phyloP scores from a whole-genome alignment of 306 rosid species.

The Gillenia trifoliata region DNA sequence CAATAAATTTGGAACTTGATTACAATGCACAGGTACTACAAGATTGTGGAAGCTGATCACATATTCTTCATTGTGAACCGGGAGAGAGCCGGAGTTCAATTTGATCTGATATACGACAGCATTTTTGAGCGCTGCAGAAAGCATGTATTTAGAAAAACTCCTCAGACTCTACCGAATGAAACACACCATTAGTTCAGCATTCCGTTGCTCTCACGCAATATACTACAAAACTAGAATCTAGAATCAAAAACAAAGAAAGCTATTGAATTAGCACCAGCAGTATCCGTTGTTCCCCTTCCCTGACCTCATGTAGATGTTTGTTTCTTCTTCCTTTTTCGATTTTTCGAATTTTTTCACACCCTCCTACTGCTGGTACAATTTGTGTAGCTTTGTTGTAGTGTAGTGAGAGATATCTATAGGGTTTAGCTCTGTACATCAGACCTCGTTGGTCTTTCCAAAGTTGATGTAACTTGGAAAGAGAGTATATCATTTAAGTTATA shows the following conservation, averaged over 20 bases:
- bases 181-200: constrained; percentile 37
- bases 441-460: not conserved
- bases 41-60: constrained; percentile 88
- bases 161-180: constrained; percentile 69
- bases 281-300: constrained; percentile 2
- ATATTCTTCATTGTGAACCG: constrained; percentile 68
- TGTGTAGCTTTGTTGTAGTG: constrained; percentile 22
- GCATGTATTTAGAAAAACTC: constrained; percentile 70
- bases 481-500: not conserved
- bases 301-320: constrained; percentile 29
- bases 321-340: not conserved
- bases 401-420: constrained; percentile 25
- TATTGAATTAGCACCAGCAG: constrained; percentile 18
- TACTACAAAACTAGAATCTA: constrained; percentile 5
- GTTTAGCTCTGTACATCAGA: constrained; percentile 20
- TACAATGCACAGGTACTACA: constrained; percentile 82
- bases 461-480: not conserved
- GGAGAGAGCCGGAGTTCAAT: constrained; percentile 94
- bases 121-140: constrained; percentile 95
- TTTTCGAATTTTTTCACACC: not conserved
- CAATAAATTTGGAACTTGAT: not conserved
- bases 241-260: not conserved
- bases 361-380: not conserved
- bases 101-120: constrained; percentile 80
- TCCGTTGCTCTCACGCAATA: not conserved